Conservation (phyloP, 495 filamentous ascomycete genomes). For the Aspergillus affinis region DNA sequence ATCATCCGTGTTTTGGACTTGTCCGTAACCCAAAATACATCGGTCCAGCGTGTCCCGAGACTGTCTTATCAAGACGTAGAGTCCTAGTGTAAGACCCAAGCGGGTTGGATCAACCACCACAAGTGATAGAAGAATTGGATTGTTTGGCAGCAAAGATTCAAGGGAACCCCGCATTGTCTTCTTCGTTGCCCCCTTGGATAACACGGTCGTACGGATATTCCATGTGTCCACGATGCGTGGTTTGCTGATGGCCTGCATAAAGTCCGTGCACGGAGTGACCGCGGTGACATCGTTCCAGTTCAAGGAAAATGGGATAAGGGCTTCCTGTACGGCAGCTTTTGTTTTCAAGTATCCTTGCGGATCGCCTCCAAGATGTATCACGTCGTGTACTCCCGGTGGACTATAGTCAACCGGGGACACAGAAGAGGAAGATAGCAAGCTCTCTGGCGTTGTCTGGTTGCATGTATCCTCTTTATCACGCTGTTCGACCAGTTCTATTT, state of each 20-base stretch:
- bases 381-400: neutral
- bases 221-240: neutral
- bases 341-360: neutral
- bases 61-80: conserved; percentile 2
- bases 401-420: too few species aligned
- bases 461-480: neutral
- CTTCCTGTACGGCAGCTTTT: neutral
- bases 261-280: conserved; percentile 1
- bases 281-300: conserved; percentile 1
- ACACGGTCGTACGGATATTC: conserved; percentile 2
- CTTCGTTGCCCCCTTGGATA: neutral
- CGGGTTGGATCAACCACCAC: neutral
- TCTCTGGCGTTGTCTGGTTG: neutral
- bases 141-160: neutral
- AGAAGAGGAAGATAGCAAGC: neutral
- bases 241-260: neutral
- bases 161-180: neutral
- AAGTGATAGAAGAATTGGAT: conserved; percentile 8
- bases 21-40: neutral
- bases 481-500: neutral
- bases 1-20: conserved; percentile 1
- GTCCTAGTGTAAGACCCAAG: neutral
- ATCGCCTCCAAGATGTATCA: conserved; percentile 1
- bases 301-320: neutral
- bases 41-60: neutral